Evolutionary conservation across 345 rosid species (phyloP), one percentile per base, ranked within the genome.

Genomic region (Rhizophora apiculata): DNA sequence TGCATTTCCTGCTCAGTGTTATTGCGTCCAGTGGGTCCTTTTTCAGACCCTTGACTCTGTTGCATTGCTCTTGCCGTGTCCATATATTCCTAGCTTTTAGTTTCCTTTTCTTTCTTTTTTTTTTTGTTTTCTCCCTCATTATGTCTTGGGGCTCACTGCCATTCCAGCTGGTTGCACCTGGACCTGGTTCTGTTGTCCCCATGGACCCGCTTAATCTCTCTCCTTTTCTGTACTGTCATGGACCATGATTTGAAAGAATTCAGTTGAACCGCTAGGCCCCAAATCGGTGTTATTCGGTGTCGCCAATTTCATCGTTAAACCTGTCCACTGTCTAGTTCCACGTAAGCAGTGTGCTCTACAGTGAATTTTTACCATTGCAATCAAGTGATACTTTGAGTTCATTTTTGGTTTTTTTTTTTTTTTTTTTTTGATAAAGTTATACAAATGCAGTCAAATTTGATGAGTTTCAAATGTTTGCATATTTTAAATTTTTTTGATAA

Each of bases 141-240:
- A 18, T 46, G 19, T 21, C 27, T 3, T 6, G 32, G 21, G 9
- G 39, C n/a, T 32, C 29, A 31, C 31, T 53, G n/a, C 69, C 69
- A 52, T 52, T 65, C 29, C 69, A 65, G 48, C 48, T 64, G 67
- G 56, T 46, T 48, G 34, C 39, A 64, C 2, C 6, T 34, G 36
- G 36, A 11, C 6, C 3, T 27, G 1, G 22, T 27, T 8, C 24
- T 48, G 22, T 29, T 1, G 27, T 6, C 9, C 37, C 19, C 54
- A 0, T 19, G 15, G 15, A 18, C 11, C 64, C 29, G 9, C 21
- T 6, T 6, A 34, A 2, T 27, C 26, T 19, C 26, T 19, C 6
- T 61, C 3, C 22, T 21, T 62, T 62, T 22, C 2, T 24, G 13
- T 18, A 16, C 2, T 4, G n/a, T 18, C 26, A 4, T 6, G 43